Evolutionary conservation across 2,329 filamentous ascomycete species (phyloP).

Genomic region (Scedosporium boydii): DNA sequence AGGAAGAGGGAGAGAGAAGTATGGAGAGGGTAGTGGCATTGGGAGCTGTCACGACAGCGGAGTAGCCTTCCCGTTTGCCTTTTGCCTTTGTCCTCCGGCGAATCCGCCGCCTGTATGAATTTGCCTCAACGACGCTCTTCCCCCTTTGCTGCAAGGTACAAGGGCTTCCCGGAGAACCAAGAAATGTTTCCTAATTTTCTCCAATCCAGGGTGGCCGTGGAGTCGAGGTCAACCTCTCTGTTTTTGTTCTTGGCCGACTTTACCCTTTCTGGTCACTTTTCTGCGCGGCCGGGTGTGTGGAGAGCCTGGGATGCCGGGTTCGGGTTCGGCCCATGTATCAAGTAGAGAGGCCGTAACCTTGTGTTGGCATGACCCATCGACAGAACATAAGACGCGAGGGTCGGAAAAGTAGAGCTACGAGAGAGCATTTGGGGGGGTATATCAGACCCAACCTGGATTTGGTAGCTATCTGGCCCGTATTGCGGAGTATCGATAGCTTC

Average conservation of each 20-base stretch:
- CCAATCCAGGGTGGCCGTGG: neutral
- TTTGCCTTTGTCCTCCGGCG: neutral
- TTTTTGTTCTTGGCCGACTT: neutral
- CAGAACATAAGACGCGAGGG: neutral
- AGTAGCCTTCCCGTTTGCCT: neutral
- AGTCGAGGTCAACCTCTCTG: neutral
- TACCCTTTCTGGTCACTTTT: neutral
- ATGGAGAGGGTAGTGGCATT: neutral
- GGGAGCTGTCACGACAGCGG: neutral
- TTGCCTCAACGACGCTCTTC: neutral
- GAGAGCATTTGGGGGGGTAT: neutral
- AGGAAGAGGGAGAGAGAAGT: neutral
- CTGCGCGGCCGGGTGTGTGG: neutral
- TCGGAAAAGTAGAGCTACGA: neutral
- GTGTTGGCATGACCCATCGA: neutral
- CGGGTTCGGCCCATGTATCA: neutral
- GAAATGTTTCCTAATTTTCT: neutral
- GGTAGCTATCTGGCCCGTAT: neutral
- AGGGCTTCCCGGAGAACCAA: constrained; percentile 1
- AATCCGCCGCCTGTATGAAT: neutral
- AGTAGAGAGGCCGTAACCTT: neutral
- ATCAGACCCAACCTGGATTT: neutral
- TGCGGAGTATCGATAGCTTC: neutral
- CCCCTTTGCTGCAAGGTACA: constrained; percentile 1
- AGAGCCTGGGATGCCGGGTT: neutral